Conservation (phyloP, 495 filamentous ascomycete genomes). For the Pseudevernia furfuracea region DNA sequence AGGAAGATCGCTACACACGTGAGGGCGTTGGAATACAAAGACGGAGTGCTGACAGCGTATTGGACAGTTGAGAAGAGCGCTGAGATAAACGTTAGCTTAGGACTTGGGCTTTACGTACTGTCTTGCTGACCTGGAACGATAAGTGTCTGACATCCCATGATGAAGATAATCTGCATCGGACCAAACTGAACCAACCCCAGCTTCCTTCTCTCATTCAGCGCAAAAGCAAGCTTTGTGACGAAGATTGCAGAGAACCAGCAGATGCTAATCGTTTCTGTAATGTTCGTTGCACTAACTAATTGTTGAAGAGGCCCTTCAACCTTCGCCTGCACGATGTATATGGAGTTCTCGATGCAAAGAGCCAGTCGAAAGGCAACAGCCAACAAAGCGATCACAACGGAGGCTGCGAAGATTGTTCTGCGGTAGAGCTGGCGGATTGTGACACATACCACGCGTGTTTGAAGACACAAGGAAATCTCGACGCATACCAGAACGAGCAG, state of each 20-base stretch:
- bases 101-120: conserved; percentile 10
- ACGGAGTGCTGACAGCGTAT: conserved; percentile 47
- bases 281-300: conserved; percentile 48
- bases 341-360: conserved; percentile 49
- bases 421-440: conserved; percentile 40
- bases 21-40: conserved; percentile 52
- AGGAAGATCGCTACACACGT: conserved; percentile 67
- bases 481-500: conserved; percentile 54
- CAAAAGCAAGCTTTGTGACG: conserved; percentile 57
- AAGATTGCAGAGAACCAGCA: conserved; percentile 72
- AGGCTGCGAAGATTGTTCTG: conserved; percentile 40
- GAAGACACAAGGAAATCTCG: conserved; percentile 61
- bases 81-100: conserved; percentile 16
- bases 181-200: conserved; percentile 55
- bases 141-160: conserved; percentile 72
- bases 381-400: conserved; percentile 44
- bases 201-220: conserved; percentile 47
- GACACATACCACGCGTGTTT: conserved; percentile 56
- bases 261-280: conserved; percentile 55
- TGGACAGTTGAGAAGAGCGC: conserved; percentile 55
- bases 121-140: conserved; percentile 60
- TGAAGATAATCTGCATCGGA: conserved; percentile 62
- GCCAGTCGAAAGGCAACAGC: conserved; percentile 55
- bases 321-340: conserved; percentile 38
- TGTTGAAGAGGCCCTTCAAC: conserved; percentile 41